Evolutionary conservation across 768 basidiomycete genomes (phyloP), one percentile per base, ranked within the genome.

Genomic region (Boletus bicolor): DNA sequence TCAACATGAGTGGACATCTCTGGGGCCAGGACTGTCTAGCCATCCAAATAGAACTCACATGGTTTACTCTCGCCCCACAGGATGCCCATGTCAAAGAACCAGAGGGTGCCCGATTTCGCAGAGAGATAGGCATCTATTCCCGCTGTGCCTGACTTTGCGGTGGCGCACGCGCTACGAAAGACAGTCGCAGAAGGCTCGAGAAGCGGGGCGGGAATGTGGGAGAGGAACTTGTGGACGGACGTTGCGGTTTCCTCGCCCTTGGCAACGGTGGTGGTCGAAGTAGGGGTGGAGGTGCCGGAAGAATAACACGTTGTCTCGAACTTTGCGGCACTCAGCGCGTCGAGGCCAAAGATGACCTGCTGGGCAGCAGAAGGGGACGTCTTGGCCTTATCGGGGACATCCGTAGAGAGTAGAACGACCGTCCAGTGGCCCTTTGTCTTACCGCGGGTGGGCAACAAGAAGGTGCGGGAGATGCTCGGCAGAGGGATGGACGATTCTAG

Each of bases 11-110:
- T n/a, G n/a, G n/a, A n/a, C n/a, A n/a, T n/a, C n/a, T n/a, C n/a
- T n/a, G n/a, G n/a, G n/a, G n/a, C n/a, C n/a, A n/a, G n/a, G n/a
- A n/a, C n/a, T n/a, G n/a, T n/a, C n/a, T n/a, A n/a, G n/a, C n/a
- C n/a, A n/a, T n/a, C n/a, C n/a, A n/a, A n/a, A n/a, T n/a, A 91
- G 63, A 88, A 91, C 60, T 89, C 86, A 64, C 86, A 88, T 3
- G 87, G 87, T 58, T 86, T 87, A 64, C 80, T 82, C 65, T 89
- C 85, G 26, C 85, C 87, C 81, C 86, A 87, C 8, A 91, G 76
- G 15, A 91, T 77, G 6, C 88, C 89, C 24, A 75, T 73, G 39
- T 77, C 71, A 44, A 86, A 75, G 75, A 91, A 91, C 85, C 88
- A 88, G 39, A 91, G 72, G 44, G 77, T 85, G 1, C 87, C 87